Percentiles rank a stretch among this genome's conserved stretches.
phyloP scores from a whole-genome alignment of 2,329 filamentous ascomycete genomes.

The Arthrobotrys musiformis region DNA sequence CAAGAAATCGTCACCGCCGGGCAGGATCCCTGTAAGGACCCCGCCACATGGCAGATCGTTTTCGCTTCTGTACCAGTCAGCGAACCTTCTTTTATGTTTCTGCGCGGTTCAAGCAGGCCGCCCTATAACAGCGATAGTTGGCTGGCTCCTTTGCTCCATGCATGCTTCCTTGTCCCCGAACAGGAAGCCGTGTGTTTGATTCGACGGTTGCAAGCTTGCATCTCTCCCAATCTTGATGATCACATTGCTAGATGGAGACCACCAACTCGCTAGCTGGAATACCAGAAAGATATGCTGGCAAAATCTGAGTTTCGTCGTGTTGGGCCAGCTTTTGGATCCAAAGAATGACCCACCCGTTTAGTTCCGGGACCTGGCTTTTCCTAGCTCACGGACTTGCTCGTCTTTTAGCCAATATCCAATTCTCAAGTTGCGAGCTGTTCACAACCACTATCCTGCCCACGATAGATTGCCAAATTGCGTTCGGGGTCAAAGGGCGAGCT shows the following conservation, averaged over 20 bases:
- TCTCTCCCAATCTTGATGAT: conserved; percentile 37
- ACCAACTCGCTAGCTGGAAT: conserved; percentile 33
- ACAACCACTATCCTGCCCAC: conserved; percentile 18
- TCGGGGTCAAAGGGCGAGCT: conserved; percentile 27
- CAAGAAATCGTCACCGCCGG: conserved; percentile 53
- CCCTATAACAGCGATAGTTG: conserved; percentile 23
- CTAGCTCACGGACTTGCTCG: conserved; percentile 14
- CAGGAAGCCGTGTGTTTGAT: conserved; percentile 24
- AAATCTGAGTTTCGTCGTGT: conserved; percentile 28
- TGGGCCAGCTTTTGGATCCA: conserved; percentile 39
- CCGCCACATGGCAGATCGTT: conserved; percentile 56
- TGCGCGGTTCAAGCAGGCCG: conserved; percentile 28
- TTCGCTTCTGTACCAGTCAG: conserved; percentile 55
- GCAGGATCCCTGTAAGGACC: conserved; percentile 42
- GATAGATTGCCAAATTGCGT: conserved; percentile 28
- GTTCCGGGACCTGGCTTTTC: conserved; percentile 34
- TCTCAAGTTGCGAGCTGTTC: conserved; percentile 44
- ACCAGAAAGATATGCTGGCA: conserved; percentile 36
- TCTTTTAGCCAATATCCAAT: conserved; percentile 51
- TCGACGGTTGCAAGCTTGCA: conserved; percentile 10
- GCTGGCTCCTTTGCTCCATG: conserved; percentile 27
- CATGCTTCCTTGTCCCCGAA: conserved; percentile 37
- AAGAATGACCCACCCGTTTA: conserved; percentile 44
- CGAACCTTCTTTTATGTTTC: conserved; percentile 54
- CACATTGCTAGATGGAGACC: conserved; percentile 43